Evolutionary conservation across 108 stramenopile species (phyloP), one percentile per base, ranked within the genome.

Genomic region (Cyclostephanos invisitatus): DNA sequence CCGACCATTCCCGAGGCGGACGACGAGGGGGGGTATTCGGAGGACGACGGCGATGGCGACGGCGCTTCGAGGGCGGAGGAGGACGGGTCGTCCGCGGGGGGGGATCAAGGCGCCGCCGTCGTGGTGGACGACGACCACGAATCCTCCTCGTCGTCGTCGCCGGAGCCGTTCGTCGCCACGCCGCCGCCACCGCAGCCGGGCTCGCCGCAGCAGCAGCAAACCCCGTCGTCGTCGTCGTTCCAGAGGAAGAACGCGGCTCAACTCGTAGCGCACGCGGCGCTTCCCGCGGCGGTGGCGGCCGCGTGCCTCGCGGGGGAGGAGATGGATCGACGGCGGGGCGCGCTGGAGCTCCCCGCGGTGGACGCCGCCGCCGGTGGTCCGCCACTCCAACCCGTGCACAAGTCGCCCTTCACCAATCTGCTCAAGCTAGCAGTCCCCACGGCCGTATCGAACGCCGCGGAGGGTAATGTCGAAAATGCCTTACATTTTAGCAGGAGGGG

Each of bases 241-340:
- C 32, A 46, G 44, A 46, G 15, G 44, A 46, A 46, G 44, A 46
- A 14, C 44, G 12, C 32, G 32, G 32, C 14, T 0, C 12, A 46
- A 21, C 46, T 28, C 69, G 18, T 71, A 17, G 67, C 77, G 2
- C 77, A 78, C 37, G 64, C 69, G 3, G 70, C 77, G 22, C 28
- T 70, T 15, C 64, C 77, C 37, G 77, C 70, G 10, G 77, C 70
- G 3, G 58, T 78, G 22, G 77, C 77, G n/a, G 77, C 77, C 8
- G 77, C 77, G 36, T 78, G 77, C 59, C 62, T 63, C 18, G 77
- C 77, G 35, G 77, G 64, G 22, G 77, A 78, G 25, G 77, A 78
- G 15, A 47, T 71, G 70, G 77, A 78, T 35, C 47, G 77, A 37
- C 36, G 59, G 18, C 54, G 77, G 21, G 55, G n/a, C 10, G 15